Evolutionary conservation across 2,329 filamentous ascomycete genomes (phyloP), one percentile per base, ranked within the genome.

Genomic region (Teratosphaeria viscida): DNA sequence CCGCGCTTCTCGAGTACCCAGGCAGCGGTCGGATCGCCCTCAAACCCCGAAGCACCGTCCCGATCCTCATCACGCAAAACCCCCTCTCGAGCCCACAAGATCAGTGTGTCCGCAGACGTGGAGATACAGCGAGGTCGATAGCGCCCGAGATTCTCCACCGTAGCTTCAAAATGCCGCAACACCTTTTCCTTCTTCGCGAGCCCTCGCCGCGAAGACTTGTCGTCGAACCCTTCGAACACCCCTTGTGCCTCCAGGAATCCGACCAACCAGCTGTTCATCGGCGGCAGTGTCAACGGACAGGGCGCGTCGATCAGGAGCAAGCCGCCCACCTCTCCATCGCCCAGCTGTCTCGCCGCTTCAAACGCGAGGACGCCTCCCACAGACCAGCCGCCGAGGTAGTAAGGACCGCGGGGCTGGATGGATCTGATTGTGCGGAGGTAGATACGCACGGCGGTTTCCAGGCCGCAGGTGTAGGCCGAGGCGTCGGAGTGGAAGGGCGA

Each of bases 331-430:
- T 39, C 5, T 11, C 14, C 11, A 6, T 39, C 11, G 5, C 35
- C 35, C 3, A 61, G 57, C 39, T 54, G 37, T 52, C 59, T 53
- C 5, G 57, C 60, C n/a, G 47, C 56, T 14, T 47, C 61, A 26
- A 59, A 63, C 14, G 61, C 61, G n/a, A 59, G 37, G 5, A 61
- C 57, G n/a, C 61, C 61, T 19, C 61, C 61, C 12, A 59, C 56
- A 7, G 59, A 61, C 61, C 61, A 61, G n/a, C 61, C 61, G 27
- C 61, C 61, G 19, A 61, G 10, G 79, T 77, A 8, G 74, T 78
- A 56, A 74, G 12, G 68, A 60, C 14, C 68, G 54, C 1, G 68
- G 54, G 7, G 63, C 60, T 62, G 62, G 26, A 49, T 70, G 69
- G 71, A 76, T 76, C 27, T 76, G 39, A 58, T 52, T 10, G n/a